Evolutionary conservation across 805 yeast species (phyloP).

Genomic region (Spathaspora girioi): DNA sequence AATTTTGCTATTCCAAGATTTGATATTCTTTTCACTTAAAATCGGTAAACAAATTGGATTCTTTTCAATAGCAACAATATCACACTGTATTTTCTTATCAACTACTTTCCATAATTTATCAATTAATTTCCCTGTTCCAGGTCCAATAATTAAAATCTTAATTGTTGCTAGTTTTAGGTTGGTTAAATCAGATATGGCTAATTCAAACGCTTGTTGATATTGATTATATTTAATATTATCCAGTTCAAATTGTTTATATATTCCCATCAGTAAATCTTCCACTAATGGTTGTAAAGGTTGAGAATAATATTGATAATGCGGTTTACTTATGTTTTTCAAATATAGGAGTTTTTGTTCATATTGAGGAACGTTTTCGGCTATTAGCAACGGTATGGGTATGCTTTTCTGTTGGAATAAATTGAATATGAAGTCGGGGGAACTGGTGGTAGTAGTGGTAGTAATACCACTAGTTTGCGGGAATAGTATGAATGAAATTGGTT

Average conservation of each 20-base stretch:
- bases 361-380: neutral
- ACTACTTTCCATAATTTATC: neutral
- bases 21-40: constrained; percentile 46
- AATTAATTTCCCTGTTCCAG: constrained; percentile 78
- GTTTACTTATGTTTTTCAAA: neutral
- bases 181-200: constrained; percentile 41
- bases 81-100: neutral
- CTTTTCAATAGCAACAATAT: constrained; percentile 62
- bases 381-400: constrained; percentile 2
- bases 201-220: constrained; percentile 61
- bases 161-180: neutral
- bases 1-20: constrained; percentile 52
- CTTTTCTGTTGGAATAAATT: constrained; percentile 1
- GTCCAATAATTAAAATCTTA: constrained; percentile 66
- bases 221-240: constrained; percentile 67
- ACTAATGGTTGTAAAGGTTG: constrained; percentile 72
- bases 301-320: constrained; percentile 1
- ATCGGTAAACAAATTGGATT: constrained; percentile 57
- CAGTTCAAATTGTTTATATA: constrained; percentile 68
- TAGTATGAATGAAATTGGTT: constrained; percentile 2
- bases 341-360: neutral
- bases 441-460: neutral
- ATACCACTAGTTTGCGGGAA: too few relatives aligned
- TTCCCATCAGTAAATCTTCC: constrained; percentile 50
- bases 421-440: neutral